Percentiles rank a stretch among this genome's conserved stretches.
phyloP scores from a whole-genome alignment of 345 rosid genomes.

The Citrus sp. region DNA sequence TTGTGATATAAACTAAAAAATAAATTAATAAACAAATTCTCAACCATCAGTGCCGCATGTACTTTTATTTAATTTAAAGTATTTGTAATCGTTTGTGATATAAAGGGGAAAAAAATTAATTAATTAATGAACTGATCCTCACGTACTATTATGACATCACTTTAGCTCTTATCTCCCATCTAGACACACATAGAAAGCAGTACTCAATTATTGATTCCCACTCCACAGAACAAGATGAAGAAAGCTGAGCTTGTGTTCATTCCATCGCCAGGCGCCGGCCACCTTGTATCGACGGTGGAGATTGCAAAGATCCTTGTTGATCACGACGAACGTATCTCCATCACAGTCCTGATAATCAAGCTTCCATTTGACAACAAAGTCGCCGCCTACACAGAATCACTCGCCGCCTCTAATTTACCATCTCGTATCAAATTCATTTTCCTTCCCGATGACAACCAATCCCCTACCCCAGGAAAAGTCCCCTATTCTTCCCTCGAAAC shows the following conservation, averaged over 20 bases:
- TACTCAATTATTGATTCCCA: too few relatives aligned
- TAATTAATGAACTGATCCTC: too few relatives aligned
- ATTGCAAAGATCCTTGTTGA: slow-evolving; percentile 39
- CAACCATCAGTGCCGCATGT: too few relatives aligned
- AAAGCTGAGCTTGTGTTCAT: slow-evolving; percentile 40
- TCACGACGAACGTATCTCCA: slow-evolving; percentile 36
- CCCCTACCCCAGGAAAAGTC: neutral
- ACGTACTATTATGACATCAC: too few relatives aligned
- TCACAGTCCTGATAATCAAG: slow-evolving; percentile 43
- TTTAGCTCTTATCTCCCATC: neutral
- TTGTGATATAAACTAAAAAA: too few relatives aligned
- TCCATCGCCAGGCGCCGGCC: slow-evolving; percentile 54
- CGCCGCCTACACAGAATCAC: neutral
- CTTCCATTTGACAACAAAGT: neutral
- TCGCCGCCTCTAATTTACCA: slow-evolving; percentile 20
- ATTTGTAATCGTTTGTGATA: too few relatives aligned
- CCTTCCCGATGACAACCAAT: slow-evolving; percentile 18
- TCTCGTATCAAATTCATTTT: slow-evolving; percentile 32
- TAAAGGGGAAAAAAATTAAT: too few relatives aligned
- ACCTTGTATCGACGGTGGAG: slow-evolving; percentile 40
- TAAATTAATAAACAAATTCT: too few relatives aligned
- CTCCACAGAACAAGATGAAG: neutral
- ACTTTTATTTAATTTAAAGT: too few relatives aligned
- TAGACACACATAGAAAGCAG: too few relatives aligned
- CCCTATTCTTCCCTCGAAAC: slow-evolving; percentile 7